These are phyloP conservation scores for Boletus reticuloceps DNA, from an alignment of 768 basidiomycete genomes.

Conservation along the genomic window DNA sequence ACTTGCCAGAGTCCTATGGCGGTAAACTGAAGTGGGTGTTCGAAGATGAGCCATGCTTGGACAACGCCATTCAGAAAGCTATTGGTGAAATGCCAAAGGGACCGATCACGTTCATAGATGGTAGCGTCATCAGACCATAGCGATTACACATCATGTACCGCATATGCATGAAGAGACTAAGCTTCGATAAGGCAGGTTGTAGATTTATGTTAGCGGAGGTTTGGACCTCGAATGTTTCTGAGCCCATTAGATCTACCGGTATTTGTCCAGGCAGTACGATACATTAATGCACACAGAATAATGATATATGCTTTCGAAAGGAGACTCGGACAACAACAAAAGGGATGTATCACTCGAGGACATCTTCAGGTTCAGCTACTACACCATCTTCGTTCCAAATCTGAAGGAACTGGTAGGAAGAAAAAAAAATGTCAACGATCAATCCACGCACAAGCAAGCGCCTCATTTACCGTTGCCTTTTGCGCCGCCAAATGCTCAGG, in stretches of 20 bases:
- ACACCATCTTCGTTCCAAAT: slow-evolving; percentile 84
- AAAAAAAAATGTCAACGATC: slow-evolving; percentile 2
- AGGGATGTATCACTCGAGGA: slow-evolving; percentile 31
- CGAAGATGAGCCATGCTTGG: slow-evolving; percentile 63
- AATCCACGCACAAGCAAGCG: slow-evolving; percentile 7
- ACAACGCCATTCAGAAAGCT: slow-evolving; percentile 46
- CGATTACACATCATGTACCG: no score
- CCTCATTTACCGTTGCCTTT: slow-evolving; percentile 54
- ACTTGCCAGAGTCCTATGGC: slow-evolving; percentile 71
- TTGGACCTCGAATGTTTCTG: background rate
- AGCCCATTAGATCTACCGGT: slow-evolving; percentile 11
- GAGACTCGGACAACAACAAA: background rate
- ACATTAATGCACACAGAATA: slow-evolving; percentile 28
- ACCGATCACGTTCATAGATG: slow-evolving; percentile 49
- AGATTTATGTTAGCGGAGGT: no score
- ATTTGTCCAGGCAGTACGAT: slow-evolving; percentile 20
- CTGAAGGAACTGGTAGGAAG: slow-evolving; percentile 54
- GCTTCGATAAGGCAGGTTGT: no score
- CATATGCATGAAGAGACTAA: no score
- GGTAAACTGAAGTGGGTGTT: slow-evolving; percentile 72
- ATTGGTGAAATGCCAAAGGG: slow-evolving; percentile 56
- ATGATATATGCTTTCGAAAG: slow-evolving; percentile 22
- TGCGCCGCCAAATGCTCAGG: slow-evolving; percentile 62
- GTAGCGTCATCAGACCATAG: slow-evolving; percentile 33
- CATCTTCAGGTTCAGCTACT: slow-evolving; percentile 58